Evolutionary conservation across 106 monocot genomes (phyloP), one percentile per base, ranked within the genome.

Genomic region (Alisma plantagoaquatica): DNA sequence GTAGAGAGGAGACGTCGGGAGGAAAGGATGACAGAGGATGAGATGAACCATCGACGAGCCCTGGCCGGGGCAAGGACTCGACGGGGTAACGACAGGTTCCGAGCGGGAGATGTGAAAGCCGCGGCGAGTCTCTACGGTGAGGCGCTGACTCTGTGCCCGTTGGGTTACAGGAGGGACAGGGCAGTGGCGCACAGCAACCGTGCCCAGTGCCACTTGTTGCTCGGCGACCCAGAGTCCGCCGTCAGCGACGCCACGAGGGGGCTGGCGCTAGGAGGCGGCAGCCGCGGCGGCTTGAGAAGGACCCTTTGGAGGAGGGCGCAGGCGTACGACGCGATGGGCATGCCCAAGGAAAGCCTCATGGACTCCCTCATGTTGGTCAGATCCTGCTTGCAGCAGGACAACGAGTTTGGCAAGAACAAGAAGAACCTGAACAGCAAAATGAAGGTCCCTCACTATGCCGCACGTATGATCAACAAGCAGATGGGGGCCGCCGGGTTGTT

Each of bases 291-390:
- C 27, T 74, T 77, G 21, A 61, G 50, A 29, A 86, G 62, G 70
- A 86, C 77, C 68, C 54, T 86, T 10, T 86, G 86, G 86, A 28
- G 81, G 41, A 56, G 81, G 49, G 45, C 86, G 46, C 81, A 86
- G 64, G 86, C 77, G 25, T 86, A 81, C 43, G 86, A 86, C 60
- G 77, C 77, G 77, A 77, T 67, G 49, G 77, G 86, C 25, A 69
- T 86, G 77, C 67, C 86, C 14, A 87, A 81, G 60, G 86, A 87
- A 72, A 77, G 86, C 68, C 49, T 87, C 26, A 68, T 78, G 49
- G 86, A 87, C 51, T 74, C 68, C 61, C 29, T 87, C 8, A 51
- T 41, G 71, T 75, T 81, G 48, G 71, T 71, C 17, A 69, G 41
- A 1, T 19, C 31, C 14, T 62, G n/a, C n/a, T n/a, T n/a, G n/a